phyloP scores from a whole-genome alignment of 2,329 filamentous ascomycete genomes.

The Stagonosporopsis chrysanthemi region DNA sequence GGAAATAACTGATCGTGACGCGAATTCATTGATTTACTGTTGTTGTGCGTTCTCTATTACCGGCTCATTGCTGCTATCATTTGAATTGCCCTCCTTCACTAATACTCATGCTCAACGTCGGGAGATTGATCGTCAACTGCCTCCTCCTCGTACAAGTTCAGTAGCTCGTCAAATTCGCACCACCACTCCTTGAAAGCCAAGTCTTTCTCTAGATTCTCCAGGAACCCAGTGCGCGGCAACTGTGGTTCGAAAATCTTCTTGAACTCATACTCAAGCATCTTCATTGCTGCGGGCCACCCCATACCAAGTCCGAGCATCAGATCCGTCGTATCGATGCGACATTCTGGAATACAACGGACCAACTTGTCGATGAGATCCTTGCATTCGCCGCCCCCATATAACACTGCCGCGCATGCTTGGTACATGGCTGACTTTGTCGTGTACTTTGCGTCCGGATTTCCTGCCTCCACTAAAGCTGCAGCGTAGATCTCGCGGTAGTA shows the following conservation, averaged over 20 bases:
- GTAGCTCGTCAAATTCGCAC: neutral
- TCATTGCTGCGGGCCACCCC: neutral
- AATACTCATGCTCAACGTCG: neutral
- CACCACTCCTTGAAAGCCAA: neutral
- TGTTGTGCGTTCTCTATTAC: too few species aligned
- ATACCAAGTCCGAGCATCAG: conserved; percentile 3
- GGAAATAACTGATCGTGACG: conserved; percentile 2
- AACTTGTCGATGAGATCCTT: neutral
- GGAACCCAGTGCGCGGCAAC: neutral
- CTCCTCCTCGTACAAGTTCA: neutral
- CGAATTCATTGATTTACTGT: neutral
- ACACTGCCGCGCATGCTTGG: neutral
- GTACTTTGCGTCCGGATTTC: conserved; percentile 17
- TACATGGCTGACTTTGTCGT: neutral
- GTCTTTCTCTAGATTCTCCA: neutral
- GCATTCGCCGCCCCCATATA: neutral
- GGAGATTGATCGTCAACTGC: neutral
- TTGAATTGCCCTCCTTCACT: neutral
- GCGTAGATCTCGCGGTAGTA: conserved; percentile 22
- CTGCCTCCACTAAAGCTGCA: conserved; percentile 15
- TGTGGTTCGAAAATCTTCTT: conserved; percentile 6
- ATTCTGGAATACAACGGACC: neutral
- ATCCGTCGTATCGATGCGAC: neutral
- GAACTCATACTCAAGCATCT: conserved; percentile 10
- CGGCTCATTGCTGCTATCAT: neutral